phyloP scores from a whole-genome alignment of 2,329 filamentous ascomycete genomes.

The Sclerotiophoma versabilis region DNA sequence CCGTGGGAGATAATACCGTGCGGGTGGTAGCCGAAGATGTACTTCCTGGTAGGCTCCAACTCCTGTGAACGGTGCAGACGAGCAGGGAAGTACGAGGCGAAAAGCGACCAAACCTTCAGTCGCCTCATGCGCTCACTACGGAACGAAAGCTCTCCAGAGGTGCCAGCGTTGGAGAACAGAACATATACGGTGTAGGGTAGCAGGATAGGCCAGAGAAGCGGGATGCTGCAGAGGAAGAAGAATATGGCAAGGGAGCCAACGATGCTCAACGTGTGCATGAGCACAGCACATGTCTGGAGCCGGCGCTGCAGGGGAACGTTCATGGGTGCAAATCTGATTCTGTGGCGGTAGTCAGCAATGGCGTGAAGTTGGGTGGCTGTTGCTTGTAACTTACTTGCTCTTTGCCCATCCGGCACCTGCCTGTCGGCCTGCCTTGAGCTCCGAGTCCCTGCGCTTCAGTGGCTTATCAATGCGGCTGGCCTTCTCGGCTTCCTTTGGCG shows the following conservation, averaged over 20 bases:
- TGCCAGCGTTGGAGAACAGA: slow-evolving; percentile 78
- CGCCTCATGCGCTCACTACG: slow-evolving; percentile 78
- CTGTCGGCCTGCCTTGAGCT: slow-evolving; percentile 60
- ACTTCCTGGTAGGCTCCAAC: slow-evolving; percentile 82
- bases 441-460: slow-evolving; percentile 43
- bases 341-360: slow-evolving; percentile 32
- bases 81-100: slow-evolving; percentile 91
- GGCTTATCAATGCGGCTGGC: slow-evolving; percentile 39
- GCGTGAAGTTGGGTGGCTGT: neutral
- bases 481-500: slow-evolving; percentile 49
- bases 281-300: slow-evolving; percentile 58
- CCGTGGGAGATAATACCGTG: slow-evolving; percentile 97
- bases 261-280: slow-evolving; percentile 59
- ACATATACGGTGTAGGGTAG: slow-evolving; percentile 84
- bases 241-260: slow-evolving; percentile 71
- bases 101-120: slow-evolving; percentile 82
- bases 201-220: slow-evolving; percentile 84
- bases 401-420: slow-evolving; percentile 62
- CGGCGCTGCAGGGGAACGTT: slow-evolving; percentile 65
- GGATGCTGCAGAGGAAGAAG: slow-evolving; percentile 90
- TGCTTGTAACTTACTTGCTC: slow-evolving; percentile 51
- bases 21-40: slow-evolving; percentile 96
- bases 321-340: slow-evolving; percentile 88
- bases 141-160: slow-evolving; percentile 75
- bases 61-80: slow-evolving; percentile 83